phyloP scores from a whole-genome alignment of 768 basidiomycete genomes.

The Mycena floridula region DNA sequence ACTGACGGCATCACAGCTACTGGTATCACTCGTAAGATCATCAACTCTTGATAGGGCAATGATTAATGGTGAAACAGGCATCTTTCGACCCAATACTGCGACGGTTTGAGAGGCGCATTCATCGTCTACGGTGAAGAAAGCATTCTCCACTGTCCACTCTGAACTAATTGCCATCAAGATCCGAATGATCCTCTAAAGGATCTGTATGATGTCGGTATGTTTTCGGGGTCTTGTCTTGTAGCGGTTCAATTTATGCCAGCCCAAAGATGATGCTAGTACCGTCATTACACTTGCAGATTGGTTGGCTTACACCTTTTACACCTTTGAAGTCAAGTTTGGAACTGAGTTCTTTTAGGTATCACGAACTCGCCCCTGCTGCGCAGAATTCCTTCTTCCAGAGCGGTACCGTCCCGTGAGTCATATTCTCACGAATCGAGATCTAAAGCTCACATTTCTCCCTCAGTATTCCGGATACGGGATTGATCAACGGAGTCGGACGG shows the following conservation, averaged over 20 bases:
- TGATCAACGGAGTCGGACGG: constrained; percentile 40
- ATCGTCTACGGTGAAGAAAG: constrained; percentile 23
- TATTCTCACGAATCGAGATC: constrained; percentile 2
- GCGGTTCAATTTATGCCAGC: too few species aligned
- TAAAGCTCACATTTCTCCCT: constrained; percentile 5
- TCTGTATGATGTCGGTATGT: constrained; percentile 27
- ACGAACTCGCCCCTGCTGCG: constrained; percentile 31
- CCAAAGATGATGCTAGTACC: too few species aligned
- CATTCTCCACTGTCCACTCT: constrained; percentile 24
- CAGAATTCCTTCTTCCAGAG: constrained; percentile 25
- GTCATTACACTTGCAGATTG: constrained; percentile 23
- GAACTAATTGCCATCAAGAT: constrained; percentile 14
- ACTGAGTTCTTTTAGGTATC: too few species aligned
- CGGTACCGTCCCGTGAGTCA: constrained; percentile 23
- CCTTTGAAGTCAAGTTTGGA: too few species aligned
- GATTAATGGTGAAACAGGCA: too few species aligned
- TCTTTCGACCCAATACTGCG: constrained; percentile 25
- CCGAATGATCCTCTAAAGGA: constrained; percentile 21
- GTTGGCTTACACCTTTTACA: too few species aligned
- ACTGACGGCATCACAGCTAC: constrained; percentile 1
- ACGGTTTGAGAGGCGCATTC: too few species aligned
- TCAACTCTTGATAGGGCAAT: too few species aligned
- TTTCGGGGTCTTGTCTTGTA: too few species aligned
- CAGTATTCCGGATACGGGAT: constrained; percentile 30
- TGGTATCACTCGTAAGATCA: constrained; percentile 32